Evolutionary conservation across 345 rosid genomes (phyloP), one percentile per base, ranked within the genome.

Genomic region (Camelina sativa): DNA sequence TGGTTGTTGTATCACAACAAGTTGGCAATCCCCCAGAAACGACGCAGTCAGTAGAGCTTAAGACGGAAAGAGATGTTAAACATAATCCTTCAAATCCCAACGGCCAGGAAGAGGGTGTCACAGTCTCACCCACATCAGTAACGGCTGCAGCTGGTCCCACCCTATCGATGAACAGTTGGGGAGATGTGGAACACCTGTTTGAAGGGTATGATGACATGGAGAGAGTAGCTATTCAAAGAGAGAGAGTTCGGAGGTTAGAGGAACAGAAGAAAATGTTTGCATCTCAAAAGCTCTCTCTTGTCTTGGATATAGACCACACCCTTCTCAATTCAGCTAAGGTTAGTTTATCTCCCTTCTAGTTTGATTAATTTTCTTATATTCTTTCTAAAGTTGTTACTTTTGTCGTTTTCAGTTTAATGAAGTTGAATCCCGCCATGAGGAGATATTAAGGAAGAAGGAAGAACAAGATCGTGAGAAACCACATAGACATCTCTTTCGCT

Each of bases 281-380:
- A 77, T 85, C 86, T 65, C 81, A 61, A 72, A 95, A 92, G 87
- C 97, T 95, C 67, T 89, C 94, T 77, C 99, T 95, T 68, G 99
- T 95, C 71, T 81, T 95, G 82, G 99, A 95, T 88, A 81, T 95
- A 37, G 99, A 95, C 78, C 99, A 95, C 75, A 95, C 99, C 4
- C 99, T 95, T 86, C 94, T 95, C 56, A 95, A 95, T 83, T 95
- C 99, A 51, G 99, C 99, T 38, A 95, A 90, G 97, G 99, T 85
- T 83, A 4, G 64, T 72, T 41, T 60, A 59, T 47, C 65, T 47
- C 25, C 63, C 40, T 64, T 7, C 44, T 51, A 16, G 15, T 71
- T 55, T 61, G 30, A 54, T 53, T 43, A 12, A 19, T 23, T 44
- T 23, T 20, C 43, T 40, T 59, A 11, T 16, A 50, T 60, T 23